phyloP scores from a whole-genome alignment of 2,329 filamentous ascomycete genomes.

The Botrytis tulipae region DNA sequence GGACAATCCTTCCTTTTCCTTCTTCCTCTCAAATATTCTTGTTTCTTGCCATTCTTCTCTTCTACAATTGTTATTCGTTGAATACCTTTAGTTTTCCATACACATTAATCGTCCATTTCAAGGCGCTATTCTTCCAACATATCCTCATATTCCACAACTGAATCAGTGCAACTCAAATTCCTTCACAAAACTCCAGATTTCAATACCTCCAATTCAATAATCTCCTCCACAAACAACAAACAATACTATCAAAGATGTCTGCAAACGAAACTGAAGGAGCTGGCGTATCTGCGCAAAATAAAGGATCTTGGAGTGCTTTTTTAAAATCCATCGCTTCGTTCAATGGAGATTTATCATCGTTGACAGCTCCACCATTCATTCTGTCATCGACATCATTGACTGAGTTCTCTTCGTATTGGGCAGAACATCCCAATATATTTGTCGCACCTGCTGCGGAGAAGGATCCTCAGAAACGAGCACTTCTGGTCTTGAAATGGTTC shows the following conservation, averaged over 20 bases:
- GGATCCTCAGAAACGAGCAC: constrained; percentile 76
- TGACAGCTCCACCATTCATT: constrained; percentile 81
- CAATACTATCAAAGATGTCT: constrained; percentile 27
- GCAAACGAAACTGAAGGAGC: constrained; percentile 37
- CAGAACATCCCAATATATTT: constrained; percentile 73
- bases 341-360: constrained; percentile 75
- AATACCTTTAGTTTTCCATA: not conserved
- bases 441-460: constrained; percentile 77
- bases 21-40: not conserved
- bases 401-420: constrained; percentile 82
- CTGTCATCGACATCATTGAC: constrained; percentile 74
- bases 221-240: not conserved
- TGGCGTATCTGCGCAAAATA: constrained; percentile 36
- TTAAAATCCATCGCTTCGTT: constrained; percentile 71
- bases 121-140: not conserved
- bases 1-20: constrained; percentile 3
- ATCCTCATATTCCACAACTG: not conserved
- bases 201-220: constrained; percentile 14
- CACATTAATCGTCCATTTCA: not conserved
- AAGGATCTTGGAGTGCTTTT: constrained; percentile 38
- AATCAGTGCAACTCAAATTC: not conserved
- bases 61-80: not conserved
- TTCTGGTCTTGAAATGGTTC: constrained; percentile 96
- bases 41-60: not conserved
- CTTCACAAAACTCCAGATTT: constrained; percentile 10